Conservation (phyloP, 345 rosid species). For the Fremontodendron californicum region DNA sequence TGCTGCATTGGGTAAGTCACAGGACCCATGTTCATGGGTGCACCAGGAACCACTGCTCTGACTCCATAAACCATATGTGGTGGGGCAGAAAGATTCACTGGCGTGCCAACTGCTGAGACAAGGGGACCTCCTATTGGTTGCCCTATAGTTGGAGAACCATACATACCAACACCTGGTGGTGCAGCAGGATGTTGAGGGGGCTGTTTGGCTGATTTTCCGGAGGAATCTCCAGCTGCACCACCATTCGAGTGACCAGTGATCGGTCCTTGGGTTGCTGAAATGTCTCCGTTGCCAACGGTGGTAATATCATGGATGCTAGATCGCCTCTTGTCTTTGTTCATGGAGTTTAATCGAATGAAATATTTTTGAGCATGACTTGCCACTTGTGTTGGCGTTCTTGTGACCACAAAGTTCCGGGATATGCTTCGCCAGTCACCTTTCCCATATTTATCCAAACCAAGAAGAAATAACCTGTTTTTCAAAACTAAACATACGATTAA, state of each 20-base stretch:
- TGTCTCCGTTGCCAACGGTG: slow-evolving; percentile 67
- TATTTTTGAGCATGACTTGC: slow-evolving; percentile 99
- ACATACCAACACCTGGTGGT: slow-evolving; percentile 46
- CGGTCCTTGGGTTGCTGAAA: slow-evolving; percentile 68
- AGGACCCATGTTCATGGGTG: slow-evolving; percentile 66
- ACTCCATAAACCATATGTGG: slow-evolving; percentile 76
- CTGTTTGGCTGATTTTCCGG: slow-evolving; percentile 61
- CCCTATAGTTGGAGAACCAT: slow-evolving; percentile 68
- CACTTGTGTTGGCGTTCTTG: slow-evolving; percentile 98
- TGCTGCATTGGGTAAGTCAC: slow-evolving; percentile 73
- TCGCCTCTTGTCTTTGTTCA: slow-evolving; percentile 92
- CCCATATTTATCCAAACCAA: slow-evolving; percentile 93
- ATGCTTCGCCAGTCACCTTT: slow-evolving; percentile 99
- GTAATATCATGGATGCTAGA: slow-evolving; percentile 97
- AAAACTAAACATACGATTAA: slow-evolving; percentile 9
- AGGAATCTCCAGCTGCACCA: slow-evolving; percentile 38
- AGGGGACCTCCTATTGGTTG: slow-evolving; percentile 76
- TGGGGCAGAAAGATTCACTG: slow-evolving; percentile 69
- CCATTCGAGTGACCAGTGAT: slow-evolving; percentile 84
- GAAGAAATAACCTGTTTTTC: slow-evolving; percentile 79
- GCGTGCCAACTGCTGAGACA: slow-evolving; percentile 86
- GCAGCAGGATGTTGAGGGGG: slow-evolving; percentile 41
- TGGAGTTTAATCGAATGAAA: slow-evolving; percentile 82
- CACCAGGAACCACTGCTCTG: slow-evolving; percentile 66
- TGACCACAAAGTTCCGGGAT: slow-evolving; percentile 87